Evolutionary conservation across 2,329 filamentous ascomycete species (phyloP), one percentile per base, ranked within the genome.

Genomic region (Sclerotinia trifoliorum): DNA sequence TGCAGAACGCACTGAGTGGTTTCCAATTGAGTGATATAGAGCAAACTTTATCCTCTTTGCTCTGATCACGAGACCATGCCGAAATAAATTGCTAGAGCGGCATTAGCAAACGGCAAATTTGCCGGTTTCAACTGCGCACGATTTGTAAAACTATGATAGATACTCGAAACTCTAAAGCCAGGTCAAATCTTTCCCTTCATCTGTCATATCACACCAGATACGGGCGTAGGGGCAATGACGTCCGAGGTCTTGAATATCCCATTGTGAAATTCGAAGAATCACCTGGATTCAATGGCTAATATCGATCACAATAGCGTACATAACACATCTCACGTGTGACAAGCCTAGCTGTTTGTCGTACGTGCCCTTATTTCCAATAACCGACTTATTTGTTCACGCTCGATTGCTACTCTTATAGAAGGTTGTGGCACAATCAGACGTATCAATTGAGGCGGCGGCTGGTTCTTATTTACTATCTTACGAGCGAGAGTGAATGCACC

Each of bases 171-270:
- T n/a, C n/a, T n/a, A n/a, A n/a, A n/a, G n/a, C 21, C 26, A 29
- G 24, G 13, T 35, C n/a, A 26, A 13, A 26, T 5, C 46, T 42
- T 26, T 21, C 2, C 32, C n/a, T 19, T 35, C 15, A 51, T n/a
- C 60, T 51, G n/a, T 62, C 60, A 62, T 39, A 62, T 62, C 46
- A 35, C 46, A 51, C 46, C 32, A 39, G 7, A 51, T 39, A 5
- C 21, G 39, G 39, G 29, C 8, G 3, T 24, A 61, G 35, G 21
- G 15, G 55, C 35, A 44, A 51, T 62, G 13, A 26, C 21, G 21
- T 62, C 29, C 17, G 29, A 62, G 32, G 29, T 39, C 15, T 42
- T 48, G 58, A 49, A 51, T 35, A 61, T 24, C 21, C 3, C 44
- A 35, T 24, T 61, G 11, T 24, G 44, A n/a, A 48, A 60, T 32